Conservation (phyloP, 164 flowering plant species). For the Brasenia schreberi region DNA sequence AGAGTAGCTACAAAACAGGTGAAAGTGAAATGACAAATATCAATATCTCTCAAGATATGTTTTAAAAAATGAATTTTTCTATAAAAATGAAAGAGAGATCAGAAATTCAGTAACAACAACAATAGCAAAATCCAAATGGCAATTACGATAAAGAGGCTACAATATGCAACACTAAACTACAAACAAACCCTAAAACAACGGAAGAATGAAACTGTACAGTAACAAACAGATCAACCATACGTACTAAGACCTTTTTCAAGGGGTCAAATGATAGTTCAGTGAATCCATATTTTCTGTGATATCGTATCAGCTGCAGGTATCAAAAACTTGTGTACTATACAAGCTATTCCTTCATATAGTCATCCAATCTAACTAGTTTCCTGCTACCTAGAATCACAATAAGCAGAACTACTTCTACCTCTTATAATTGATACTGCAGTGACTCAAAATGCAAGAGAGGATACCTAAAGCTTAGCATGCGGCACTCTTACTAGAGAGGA, state of each 20-base stretch:
- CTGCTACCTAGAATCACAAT: too few relatives aligned
- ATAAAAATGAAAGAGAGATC: background rate
- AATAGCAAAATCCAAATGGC: background rate
- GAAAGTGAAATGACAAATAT: too few relatives aligned
- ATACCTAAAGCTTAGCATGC: too few relatives aligned
- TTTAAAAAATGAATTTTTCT: too few relatives aligned
- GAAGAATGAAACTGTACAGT: background rate
- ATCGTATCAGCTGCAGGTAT: background rate
- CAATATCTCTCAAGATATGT: background rate
- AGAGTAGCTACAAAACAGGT: constrained; percentile 37
- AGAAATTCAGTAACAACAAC: background rate
- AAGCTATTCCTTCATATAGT: background rate
- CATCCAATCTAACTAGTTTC: too few relatives aligned
- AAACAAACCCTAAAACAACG: background rate
- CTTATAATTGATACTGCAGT: too few relatives aligned
- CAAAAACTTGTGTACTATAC: background rate
- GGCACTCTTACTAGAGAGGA: too few relatives aligned
- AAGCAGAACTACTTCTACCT: too few relatives aligned
- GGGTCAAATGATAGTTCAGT: background rate
- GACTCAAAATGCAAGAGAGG: too few relatives aligned
- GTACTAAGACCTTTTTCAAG: background rate
- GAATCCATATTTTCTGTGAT: background rate
- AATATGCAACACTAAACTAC: background rate
- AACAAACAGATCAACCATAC: background rate
- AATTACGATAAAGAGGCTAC: too few relatives aligned